These are phyloP conservation scores for Talaromyces trachyspermus DNA, from an alignment of 495 filamentous ascomycete genomes.

Conservation along the genomic window DNA sequence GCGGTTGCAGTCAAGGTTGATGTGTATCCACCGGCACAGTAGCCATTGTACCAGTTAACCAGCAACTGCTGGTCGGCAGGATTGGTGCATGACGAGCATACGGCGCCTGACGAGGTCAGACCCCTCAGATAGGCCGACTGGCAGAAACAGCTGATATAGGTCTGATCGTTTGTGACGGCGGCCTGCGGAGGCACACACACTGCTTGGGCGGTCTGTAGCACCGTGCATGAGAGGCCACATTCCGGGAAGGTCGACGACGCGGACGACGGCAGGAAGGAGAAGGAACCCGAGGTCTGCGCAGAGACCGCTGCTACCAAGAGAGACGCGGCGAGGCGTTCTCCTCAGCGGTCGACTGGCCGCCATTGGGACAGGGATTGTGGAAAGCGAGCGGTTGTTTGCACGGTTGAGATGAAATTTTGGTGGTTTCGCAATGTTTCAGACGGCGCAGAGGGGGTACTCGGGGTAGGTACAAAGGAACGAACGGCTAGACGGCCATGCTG, in stretches of 20 bases:
- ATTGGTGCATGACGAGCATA: slow-evolving; percentile 31
- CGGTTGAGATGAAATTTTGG: no score
- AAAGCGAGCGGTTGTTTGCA: no score
- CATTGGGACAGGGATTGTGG: no score
- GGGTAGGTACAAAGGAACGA: background rate
- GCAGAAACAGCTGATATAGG: slow-evolving; percentile 51
- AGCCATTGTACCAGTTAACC: slow-evolving; percentile 42
- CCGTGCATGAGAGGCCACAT: slow-evolving; percentile 41
- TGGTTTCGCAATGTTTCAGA: no score
- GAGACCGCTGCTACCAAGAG: slow-evolving; percentile 3
- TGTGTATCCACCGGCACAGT: slow-evolving; percentile 27
- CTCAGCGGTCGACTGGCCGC: slow-evolving; percentile 3
- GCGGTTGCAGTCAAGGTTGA: slow-evolving; percentile 9
- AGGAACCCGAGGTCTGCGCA: background rate
- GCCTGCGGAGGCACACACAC: slow-evolving; percentile 36
- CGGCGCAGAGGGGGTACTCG: background rate
- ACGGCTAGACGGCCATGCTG: no score
- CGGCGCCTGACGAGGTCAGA: slow-evolving; percentile 24
- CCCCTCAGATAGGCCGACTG: slow-evolving; percentile 25
- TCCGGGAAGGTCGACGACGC: slow-evolving; percentile 37
- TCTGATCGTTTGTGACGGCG: slow-evolving; percentile 20
- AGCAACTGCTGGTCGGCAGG: slow-evolving; percentile 30
- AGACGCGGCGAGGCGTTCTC: background rate
- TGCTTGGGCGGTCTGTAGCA: slow-evolving; percentile 36
- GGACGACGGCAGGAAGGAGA: slow-evolving; percentile 20